phyloP scores from a whole-genome alignment of 2,329 filamentous ascomycete species.

The Sporothrix brasiliensis region DNA sequence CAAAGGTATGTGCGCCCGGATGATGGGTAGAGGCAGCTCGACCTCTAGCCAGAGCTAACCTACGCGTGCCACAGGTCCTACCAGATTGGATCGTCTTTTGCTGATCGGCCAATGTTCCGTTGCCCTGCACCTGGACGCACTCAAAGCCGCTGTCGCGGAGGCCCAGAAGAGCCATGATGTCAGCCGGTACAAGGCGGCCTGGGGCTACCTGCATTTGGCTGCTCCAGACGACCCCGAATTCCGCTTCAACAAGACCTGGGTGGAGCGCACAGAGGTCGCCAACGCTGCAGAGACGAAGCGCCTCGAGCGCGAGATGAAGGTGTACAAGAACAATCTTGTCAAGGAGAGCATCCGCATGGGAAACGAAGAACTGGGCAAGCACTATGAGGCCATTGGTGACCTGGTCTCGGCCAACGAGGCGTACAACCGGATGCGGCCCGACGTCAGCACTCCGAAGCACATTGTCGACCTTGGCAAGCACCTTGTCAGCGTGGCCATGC shows the following conservation, averaged over 20 bases:
- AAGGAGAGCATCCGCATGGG: slow-evolving; percentile 95
- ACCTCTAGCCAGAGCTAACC: background rate
- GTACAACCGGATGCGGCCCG: slow-evolving; percentile 85
- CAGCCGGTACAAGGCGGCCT: slow-evolving; percentile 68
- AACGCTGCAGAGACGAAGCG: slow-evolving; percentile 72
- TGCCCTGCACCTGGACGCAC: slow-evolving; percentile 74
- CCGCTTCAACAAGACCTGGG: slow-evolving; percentile 71
- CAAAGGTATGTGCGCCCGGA: slow-evolving; percentile 58
- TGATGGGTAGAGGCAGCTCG: background rate
- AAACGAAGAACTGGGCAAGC: slow-evolving; percentile 85
- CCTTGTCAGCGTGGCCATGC: slow-evolving; percentile 72
- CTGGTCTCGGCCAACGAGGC: slow-evolving; percentile 72
- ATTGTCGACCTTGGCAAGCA: slow-evolving; percentile 81
- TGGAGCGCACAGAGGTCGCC: slow-evolving; percentile 65
- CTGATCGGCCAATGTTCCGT: slow-evolving; percentile 80
- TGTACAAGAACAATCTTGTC: slow-evolving; percentile 95
- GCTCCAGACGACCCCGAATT: slow-evolving; percentile 71
- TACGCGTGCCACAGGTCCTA: slow-evolving; percentile 63
- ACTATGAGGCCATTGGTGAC: slow-evolving; percentile 78
- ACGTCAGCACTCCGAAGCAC: slow-evolving; percentile 81
- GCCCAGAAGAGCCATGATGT: slow-evolving; percentile 77
- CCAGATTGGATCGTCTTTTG: slow-evolving; percentile 76
- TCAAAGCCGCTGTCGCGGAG: slow-evolving; percentile 75
- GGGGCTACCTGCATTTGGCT: slow-evolving; percentile 64
- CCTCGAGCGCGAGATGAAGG: slow-evolving; percentile 83